Evolutionary conservation across 164 flowering plant species (phyloP).

Genomic region (Macadamia integrifolia): DNA sequence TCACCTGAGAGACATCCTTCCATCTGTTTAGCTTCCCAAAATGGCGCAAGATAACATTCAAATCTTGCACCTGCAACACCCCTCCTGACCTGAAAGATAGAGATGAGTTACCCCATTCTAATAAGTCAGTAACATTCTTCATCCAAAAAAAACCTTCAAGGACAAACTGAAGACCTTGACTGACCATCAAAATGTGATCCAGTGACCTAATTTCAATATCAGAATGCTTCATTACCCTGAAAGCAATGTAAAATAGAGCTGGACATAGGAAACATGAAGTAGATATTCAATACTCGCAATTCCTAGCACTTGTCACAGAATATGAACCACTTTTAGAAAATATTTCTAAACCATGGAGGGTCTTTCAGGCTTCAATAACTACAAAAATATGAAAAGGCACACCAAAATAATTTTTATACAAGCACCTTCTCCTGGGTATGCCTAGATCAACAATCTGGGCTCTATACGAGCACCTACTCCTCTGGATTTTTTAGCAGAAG

Average conservation of each 20-base stretch:
- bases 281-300: not conserved
- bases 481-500: too few relatives aligned
- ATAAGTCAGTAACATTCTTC: too few relatives aligned
- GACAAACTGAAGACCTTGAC: not conserved
- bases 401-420: too few relatives aligned
- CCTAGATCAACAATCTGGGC: too few relatives aligned
- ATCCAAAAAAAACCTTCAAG: not conserved
- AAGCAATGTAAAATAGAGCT: not conserved
- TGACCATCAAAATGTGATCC: not conserved
- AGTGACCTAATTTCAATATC: not conserved
- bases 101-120: not conserved
- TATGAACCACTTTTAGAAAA: not conserved
- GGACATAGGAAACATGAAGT: not conserved
- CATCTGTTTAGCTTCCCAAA: constrained; percentile 46
- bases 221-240: not conserved
- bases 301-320: not conserved
- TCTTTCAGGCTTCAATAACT: too few relatives aligned
- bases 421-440: too few relatives aligned
- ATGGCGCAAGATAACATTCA: constrained; percentile 56
- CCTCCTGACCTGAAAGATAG: constrained; percentile 42
- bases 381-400: too few relatives aligned
- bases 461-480: too few relatives aligned
- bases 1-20: constrained; percentile 63
- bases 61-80: constrained; percentile 49
- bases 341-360: not conserved